phyloP scores from a whole-genome alignment of 306 rosid species.

The Argentina anserina region DNA sequence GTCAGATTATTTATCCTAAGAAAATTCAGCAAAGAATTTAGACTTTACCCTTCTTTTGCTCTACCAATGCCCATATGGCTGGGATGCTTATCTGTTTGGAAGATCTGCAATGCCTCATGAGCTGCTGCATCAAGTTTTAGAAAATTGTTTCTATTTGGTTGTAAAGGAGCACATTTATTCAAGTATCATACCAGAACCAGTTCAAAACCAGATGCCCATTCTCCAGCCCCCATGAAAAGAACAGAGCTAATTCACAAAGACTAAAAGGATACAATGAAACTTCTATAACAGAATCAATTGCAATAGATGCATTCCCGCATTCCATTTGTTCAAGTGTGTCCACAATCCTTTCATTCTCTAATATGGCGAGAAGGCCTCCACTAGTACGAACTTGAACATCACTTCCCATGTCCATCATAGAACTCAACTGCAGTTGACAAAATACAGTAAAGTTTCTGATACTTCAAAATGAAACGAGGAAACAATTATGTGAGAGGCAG shows the following conservation, averaged over 20 bases:
- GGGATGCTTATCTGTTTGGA: constrained; percentile 95
- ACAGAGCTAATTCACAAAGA: constrained; percentile 17
- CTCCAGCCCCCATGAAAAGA: neutral
- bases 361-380: constrained; percentile 95
- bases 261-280: constrained; percentile 76
- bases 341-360: constrained; percentile 87
- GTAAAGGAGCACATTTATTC: constrained; percentile 44
- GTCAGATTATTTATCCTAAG: constrained; percentile 16
- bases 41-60: constrained; percentile 92
- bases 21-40: constrained; percentile 21
- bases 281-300: constrained; percentile 73
- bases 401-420: constrained; percentile 96
- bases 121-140: constrained; percentile 92
- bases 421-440: constrained; percentile 58
- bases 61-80: constrained; percentile 99
- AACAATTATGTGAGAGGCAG: neutral
- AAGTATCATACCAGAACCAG: constrained; percentile 9
- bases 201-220: constrained; percentile 10
- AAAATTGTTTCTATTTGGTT: constrained; percentile 60
- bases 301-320: constrained; percentile 65
- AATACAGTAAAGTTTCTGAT: constrained; percentile 1
- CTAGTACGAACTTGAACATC: constrained; percentile 94
- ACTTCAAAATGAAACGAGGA: neutral
- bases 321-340: constrained; percentile 82
- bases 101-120: constrained; percentile 94